phyloP scores from a whole-genome alignment of 371 early-diverging fungal species.

The Sporodiniella umbellata region DNA sequence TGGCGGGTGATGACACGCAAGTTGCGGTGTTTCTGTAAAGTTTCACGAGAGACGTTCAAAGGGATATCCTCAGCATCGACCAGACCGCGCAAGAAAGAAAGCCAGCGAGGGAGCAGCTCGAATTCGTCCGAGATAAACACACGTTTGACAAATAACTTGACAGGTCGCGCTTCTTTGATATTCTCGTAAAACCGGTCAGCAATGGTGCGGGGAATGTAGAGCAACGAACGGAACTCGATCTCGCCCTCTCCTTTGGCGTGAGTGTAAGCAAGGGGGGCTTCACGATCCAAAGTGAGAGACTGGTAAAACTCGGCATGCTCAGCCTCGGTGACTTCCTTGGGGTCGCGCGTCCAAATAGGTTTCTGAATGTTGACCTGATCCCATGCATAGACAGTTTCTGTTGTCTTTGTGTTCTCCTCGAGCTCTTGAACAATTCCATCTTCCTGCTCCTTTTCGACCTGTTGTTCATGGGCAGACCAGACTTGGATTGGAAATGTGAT shows the following conservation, averaged over 20 bases:
- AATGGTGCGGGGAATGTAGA: conserved; percentile 80
- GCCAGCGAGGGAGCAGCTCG: conserved; percentile 73
- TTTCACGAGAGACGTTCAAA: conserved; percentile 94
- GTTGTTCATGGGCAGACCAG: conserved; percentile 55
- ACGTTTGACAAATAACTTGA: conserved; percentile 90
- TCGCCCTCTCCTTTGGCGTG: conserved; percentile 90
- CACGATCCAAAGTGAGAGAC: conserved; percentile 68
- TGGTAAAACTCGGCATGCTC: conserved; percentile 90
- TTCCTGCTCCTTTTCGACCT: conserved; percentile 35
- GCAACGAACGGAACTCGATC: conserved; percentile 77
- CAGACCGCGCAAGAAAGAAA: conserved; percentile 75
- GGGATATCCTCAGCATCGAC: conserved; percentile 95
- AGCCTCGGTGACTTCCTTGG: conserved; percentile 69
- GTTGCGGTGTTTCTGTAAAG: conserved; percentile 81
- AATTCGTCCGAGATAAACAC: conserved; percentile 96
- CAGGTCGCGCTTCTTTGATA: conserved; percentile 73
- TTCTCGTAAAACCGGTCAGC: conserved; percentile 69
- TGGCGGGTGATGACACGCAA: conserved; percentile 83
- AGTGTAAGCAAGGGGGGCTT: conserved; percentile 62
- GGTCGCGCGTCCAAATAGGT: conserved; percentile 91
- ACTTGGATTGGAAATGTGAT: conserved; percentile 93
- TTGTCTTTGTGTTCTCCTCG: conserved; percentile 47
- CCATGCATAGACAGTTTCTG: conserved; percentile 56
- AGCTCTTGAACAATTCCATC: conserved; percentile 57
- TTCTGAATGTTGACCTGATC: conserved; percentile 75